A percentile compares a stretch with the other conserved stretches of the same genome.
Evolutionary conservation across 371 early-diverging fungal genomes (phyloP).

Genomic region (Encephalitozoon intestinalis): DNA sequence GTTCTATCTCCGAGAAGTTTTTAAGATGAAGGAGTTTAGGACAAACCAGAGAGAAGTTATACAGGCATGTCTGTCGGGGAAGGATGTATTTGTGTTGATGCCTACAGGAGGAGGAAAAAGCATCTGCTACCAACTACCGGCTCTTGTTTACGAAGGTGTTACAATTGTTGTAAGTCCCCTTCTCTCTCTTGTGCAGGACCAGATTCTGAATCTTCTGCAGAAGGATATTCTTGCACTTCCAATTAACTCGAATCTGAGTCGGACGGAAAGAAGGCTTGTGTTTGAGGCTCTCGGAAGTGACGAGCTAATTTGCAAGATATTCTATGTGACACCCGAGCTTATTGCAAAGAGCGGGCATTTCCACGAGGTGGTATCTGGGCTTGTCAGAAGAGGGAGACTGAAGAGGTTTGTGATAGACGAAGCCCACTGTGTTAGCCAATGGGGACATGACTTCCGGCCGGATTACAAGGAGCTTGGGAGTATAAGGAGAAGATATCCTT

Average conservation of each 20-base stretch:
- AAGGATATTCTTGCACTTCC: constrained; percentile 71
- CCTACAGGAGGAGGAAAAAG: constrained; percentile 99
- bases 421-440: constrained; percentile 88
- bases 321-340: constrained; percentile 92
- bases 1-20: constrained; percentile 58
- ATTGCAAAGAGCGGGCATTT: constrained; percentile 68
- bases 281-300: constrained; percentile 62
- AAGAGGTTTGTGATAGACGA: constrained; percentile 87
- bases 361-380: constrained; percentile 63
- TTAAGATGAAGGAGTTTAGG: constrained; percentile 73
- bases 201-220: constrained; percentile 71
- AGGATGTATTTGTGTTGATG: constrained; percentile 94
- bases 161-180: constrained; percentile 91
- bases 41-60: constrained; percentile 83
- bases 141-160: constrained; percentile 68
- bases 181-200: constrained; percentile 90
- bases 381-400: constrained; percentile 22
- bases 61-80: constrained; percentile 72
- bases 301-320: constrained; percentile 63
- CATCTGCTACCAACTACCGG: constrained; percentile 91
- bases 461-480: constrained; percentile 58
- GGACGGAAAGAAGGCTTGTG: constrained; percentile 63
- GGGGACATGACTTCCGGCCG: constrained; percentile 84
- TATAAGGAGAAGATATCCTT: constrained; percentile 66
- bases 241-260: constrained; percentile 61